These are phyloP conservation scores for Cicer arietinum DNA, from an alignment of 306 rosid genomes.

Conservation along the genomic window DNA sequence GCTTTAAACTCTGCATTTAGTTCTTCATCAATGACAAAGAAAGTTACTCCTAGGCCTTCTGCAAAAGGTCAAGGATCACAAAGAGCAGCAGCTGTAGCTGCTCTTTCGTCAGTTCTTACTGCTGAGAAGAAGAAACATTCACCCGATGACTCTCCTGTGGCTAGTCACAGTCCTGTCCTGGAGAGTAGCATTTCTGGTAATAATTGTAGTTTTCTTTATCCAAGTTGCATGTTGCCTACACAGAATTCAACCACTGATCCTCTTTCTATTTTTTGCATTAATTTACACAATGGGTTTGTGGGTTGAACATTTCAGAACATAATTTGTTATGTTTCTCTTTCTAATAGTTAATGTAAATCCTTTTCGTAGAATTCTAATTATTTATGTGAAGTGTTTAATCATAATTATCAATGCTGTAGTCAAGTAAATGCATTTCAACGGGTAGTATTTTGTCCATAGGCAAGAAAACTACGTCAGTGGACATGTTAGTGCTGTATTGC, in stretches of 20 bases:
- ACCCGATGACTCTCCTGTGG: constrained; percentile 69
- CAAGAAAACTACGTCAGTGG: constrained; percentile 13
- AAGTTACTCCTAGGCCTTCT: constrained; percentile 56
- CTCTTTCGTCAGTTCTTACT: constrained; percentile 86
- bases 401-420: constrained; percentile 8
- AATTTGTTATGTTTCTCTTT: constrained; percentile 11
- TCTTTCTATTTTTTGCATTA: background rate
- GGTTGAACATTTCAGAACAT: constrained; percentile 23
- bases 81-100: constrained; percentile 96
- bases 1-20: constrained; percentile 83
- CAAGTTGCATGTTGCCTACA: constrained; percentile 8
- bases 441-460: constrained; percentile 17
- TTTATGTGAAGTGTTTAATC: constrained; percentile 12
- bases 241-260: background rate
- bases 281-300: constrained; percentile 10
- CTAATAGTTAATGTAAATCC: background rate
- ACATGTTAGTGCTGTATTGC: background rate
- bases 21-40: constrained; percentile 59
- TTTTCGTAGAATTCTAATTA: background rate
- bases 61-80: constrained; percentile 79
- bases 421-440: constrained; percentile 20
- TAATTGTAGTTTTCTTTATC: constrained; percentile 36
- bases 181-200: constrained; percentile 62
- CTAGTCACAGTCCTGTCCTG: constrained; percentile 53
- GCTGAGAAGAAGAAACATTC: constrained; percentile 73